A percentile compares a stretch with the other conserved stretches of the same genome.
phyloP scores from a whole-genome alignment of 768 basidiomycete species.

The Macrolepiota dolichaula region DNA sequence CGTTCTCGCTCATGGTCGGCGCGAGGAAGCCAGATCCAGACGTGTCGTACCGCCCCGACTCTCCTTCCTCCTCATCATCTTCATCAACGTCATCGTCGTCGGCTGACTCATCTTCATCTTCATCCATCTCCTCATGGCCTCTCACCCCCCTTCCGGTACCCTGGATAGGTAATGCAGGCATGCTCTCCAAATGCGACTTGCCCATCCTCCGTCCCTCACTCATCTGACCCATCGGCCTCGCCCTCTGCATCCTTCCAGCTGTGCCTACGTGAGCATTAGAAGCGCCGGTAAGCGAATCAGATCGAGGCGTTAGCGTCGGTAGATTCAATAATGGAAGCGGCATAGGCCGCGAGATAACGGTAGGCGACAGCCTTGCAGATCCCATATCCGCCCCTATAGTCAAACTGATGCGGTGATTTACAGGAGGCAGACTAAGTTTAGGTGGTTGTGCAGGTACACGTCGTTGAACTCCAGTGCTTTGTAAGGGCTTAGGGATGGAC shows the following conservation, averaged over 20 bases:
- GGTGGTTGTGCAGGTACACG: constrained; percentile 8
- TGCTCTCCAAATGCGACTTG: constrained; percentile 40
- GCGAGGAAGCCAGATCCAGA: background rate
- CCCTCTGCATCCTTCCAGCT: background rate
- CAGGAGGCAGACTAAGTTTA: constrained; percentile 17
- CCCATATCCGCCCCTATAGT: constrained; percentile 14
- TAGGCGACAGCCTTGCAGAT: constrained; percentile 27
- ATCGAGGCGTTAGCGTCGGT: constrained; percentile 33
- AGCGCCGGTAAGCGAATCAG: constrained; percentile 24
- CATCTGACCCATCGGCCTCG: background rate
- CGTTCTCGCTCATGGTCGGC: background rate
- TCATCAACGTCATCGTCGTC: constrained; percentile 32
- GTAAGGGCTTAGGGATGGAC: background rate
- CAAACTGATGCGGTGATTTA: constrained; percentile 24
- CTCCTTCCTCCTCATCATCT: constrained; percentile 32
- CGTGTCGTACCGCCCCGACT: background rate
- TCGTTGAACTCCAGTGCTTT: background rate
- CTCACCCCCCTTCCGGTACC: constrained; percentile 24
- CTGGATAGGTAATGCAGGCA: constrained; percentile 42
- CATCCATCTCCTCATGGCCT: constrained; percentile 31
- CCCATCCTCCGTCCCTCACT: constrained; percentile 23
- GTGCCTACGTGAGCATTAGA: constrained; percentile 8
- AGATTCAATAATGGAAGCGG: constrained; percentile 42
- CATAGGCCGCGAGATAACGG: constrained; percentile 25
- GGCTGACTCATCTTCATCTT: constrained; percentile 30